Percentiles rank a stretch among this genome's conserved stretches.
These are phyloP conservation scores for Sporothrix brasiliensis DNA, from an alignment of 2,329 filamentous ascomycete genomes.

Conservation along the genomic window DNA sequence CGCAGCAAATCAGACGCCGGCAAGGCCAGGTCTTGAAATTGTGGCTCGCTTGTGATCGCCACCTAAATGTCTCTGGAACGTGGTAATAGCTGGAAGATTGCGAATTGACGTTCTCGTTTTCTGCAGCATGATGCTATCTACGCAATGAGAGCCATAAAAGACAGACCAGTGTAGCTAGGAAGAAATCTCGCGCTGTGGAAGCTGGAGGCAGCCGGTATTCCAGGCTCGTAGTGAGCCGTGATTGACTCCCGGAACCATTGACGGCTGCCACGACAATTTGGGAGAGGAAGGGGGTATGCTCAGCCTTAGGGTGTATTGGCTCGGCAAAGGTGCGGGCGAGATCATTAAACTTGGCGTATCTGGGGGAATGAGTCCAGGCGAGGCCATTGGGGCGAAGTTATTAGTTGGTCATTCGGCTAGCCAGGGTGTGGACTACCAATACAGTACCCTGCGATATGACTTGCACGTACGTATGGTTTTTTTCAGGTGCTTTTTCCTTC, in stretches of 20 bases:
- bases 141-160: neutral
- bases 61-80: neutral
- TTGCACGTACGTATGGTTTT: conserved; percentile 15
- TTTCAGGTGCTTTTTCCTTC: neutral
- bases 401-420: neutral
- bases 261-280: neutral
- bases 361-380: conserved; percentile 1
- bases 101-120: neutral
- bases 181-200: neutral
- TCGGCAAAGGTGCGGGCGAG: conserved; percentile 20
- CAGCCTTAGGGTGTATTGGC: conserved; percentile 22
- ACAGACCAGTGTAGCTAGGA: neutral
- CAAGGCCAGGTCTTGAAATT: conserved; percentile 11
- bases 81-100: neutral
- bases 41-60: conserved; percentile 19
- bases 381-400: conserved; percentile 4
- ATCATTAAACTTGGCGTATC: neutral
- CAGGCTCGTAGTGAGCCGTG: neutral
- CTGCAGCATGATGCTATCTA: conserved; percentile 18
- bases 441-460: conserved; percentile 16
- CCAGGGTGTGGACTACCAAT: neutral
- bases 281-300: conserved; percentile 6
- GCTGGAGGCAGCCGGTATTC: neutral
- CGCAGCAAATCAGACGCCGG: conserved; percentile 18
- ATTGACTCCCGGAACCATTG: neutral